phyloP scores from a whole-genome alignment of 352 stramenopile species.

The Pythium utonaiense region DNA sequence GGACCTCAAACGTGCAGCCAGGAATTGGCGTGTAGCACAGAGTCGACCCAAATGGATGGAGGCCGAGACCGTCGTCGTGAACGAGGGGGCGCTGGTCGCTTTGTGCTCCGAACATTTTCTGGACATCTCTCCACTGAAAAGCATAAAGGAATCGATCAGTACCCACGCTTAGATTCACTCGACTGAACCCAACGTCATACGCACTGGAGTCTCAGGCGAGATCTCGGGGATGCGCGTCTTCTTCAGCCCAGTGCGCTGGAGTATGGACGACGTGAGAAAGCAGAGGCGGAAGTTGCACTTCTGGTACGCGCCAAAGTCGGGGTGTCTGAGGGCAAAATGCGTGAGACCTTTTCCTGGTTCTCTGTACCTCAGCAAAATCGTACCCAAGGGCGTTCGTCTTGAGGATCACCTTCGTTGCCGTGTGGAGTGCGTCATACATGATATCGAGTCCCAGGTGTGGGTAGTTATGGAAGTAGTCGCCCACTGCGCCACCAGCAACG shows the following conservation, averaged over 20 bases:
- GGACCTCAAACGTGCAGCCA: constrained; percentile 81
- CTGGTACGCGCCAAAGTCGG: constrained; percentile 77
- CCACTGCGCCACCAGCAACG: constrained; percentile 45
- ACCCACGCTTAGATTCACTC: not conserved
- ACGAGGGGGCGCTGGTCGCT: constrained; percentile 65
- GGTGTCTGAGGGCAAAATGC: constrained; percentile 36
- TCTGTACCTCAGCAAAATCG: no score
- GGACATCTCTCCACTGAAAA: constrained; percentile 50
- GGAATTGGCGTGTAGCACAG: constrained; percentile 70
- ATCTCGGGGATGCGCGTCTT: constrained; percentile 47
- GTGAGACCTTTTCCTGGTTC: not conserved
- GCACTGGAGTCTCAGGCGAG: constrained; percentile 65
- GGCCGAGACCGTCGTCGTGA: constrained; percentile 67
- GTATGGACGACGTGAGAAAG: constrained; percentile 38
- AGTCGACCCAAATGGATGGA: constrained; percentile 78
- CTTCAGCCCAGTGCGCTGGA: constrained; percentile 44
- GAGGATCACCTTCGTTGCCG: constrained; percentile 70
- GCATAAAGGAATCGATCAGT: not conserved
- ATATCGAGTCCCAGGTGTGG: constrained; percentile 76
- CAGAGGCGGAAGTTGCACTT: constrained; percentile 83
- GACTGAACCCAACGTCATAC: not conserved
- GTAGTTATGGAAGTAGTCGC: constrained; percentile 87
- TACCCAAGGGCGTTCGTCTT: constrained; percentile 80
- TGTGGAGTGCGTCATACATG: constrained; percentile 70
- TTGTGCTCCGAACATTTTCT: constrained; percentile 41